phyloP scores from a whole-genome alignment of 1,284 basidiomycete species.

The Puccinia coronata region DNA sequence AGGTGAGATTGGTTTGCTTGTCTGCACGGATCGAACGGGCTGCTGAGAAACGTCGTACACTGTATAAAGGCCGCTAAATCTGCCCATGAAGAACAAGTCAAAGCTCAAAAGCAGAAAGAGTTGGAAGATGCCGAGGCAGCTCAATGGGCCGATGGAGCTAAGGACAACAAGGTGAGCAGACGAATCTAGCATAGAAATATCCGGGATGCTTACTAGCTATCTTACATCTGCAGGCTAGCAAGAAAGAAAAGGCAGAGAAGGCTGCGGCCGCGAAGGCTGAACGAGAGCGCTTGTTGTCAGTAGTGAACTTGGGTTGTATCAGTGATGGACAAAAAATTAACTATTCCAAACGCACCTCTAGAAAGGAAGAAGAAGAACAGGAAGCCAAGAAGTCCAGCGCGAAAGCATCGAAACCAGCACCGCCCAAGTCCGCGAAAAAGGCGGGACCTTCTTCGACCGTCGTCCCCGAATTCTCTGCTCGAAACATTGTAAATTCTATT shows the following conservation, averaged over 20 bases:
- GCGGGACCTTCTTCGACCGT: conserved; percentile 5
- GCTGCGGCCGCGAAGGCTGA: conserved; percentile 46
- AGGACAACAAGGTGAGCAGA: conserved; percentile 25
- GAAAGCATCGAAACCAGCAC: neutral
- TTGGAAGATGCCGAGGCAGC: conserved; percentile 35
- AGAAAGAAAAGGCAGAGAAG: conserved; percentile 47
- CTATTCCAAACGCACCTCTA: neutral
- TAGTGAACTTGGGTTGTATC: neutral
- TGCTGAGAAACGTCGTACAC: neutral
- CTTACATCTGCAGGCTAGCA: conserved; percentile 12
- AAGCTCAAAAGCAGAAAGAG: conserved; percentile 12
- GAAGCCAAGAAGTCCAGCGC: conserved; percentile 22
- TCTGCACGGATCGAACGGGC: neutral
- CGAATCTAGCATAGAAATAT: neutral
- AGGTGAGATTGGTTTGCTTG: conserved; percentile 11
- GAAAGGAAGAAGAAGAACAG: conserved; percentile 45
- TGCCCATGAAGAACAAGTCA: conserved; percentile 46
- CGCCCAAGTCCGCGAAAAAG: conserved; percentile 32
- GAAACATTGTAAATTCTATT: conserved; percentile 24
- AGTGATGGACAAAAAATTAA: neutral
- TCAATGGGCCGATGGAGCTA: conserved; percentile 48
- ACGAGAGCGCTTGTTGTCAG: conserved; percentile 47
- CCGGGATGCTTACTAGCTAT: neutral
- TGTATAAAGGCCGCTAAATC: conserved; percentile 45
- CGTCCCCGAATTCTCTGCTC: conserved; percentile 39